phyloP scores from a whole-genome alignment of 495 filamentous ascomycete species.

The Penicillium coffeae region DNA sequence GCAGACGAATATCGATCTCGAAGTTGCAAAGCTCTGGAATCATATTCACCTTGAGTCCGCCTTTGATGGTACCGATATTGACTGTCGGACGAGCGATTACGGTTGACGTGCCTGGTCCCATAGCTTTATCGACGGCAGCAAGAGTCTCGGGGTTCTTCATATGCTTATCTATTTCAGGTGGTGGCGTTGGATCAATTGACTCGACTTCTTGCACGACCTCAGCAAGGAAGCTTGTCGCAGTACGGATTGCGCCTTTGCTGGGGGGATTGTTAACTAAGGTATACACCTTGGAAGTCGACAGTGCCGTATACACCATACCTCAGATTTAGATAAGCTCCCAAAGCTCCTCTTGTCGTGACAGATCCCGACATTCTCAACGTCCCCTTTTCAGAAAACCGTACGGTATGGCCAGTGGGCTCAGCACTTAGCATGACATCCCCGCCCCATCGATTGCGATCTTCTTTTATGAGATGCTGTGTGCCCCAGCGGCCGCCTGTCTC shows the following conservation, averaged over 20 bases:
- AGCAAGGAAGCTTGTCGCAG: background rate
- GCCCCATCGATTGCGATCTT: constrained; percentile 3
- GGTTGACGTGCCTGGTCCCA: constrained; percentile 5
- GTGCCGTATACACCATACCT: background rate
- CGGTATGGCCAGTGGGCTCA: constrained; percentile 4
- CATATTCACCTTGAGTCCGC: constrained; percentile 9
- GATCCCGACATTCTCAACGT: constrained; percentile 6
- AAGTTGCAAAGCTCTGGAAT: constrained; percentile 5
- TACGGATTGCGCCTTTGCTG: constrained; percentile 7
- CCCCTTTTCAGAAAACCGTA: constrained; percentile 7
- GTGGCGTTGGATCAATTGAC: constrained; percentile 3
- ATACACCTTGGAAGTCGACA: background rate
- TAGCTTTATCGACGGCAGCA: constrained; percentile 2
- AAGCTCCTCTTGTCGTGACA: background rate
- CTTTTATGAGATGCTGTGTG: background rate
- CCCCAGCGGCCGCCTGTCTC: constrained; percentile 6
- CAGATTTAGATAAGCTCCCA: constrained; percentile 6
- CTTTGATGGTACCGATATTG: constrained; percentile 6
- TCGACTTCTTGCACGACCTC: constrained; percentile 3
- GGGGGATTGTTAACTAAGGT: background rate
- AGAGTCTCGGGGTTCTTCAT: constrained; percentile 3
- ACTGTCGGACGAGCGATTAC: constrained; percentile 6
- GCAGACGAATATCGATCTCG: constrained; percentile 7
- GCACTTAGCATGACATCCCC: constrained; percentile 8
- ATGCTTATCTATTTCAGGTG: constrained; percentile 3